Evolutionary conservation across 208 protist species (phyloP), one percentile per base, ranked within the genome.

Genomic region (Wallacemonas sp.): DNA sequence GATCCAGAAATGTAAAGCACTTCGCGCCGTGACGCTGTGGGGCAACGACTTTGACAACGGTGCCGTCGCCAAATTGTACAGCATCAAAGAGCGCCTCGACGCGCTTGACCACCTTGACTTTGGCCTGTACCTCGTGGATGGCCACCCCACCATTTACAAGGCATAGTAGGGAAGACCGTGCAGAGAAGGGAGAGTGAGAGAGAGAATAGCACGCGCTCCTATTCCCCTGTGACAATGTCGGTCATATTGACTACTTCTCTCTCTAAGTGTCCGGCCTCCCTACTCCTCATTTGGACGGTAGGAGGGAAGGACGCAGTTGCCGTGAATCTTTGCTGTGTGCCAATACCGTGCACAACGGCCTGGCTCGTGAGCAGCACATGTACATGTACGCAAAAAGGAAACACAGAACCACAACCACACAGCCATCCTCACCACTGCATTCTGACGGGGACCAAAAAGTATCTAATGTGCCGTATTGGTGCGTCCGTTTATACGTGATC

Each of bases 31-130:
- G 1, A 57, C 67, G n/a, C 26, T 92, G 28, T 94, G 89, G 89
- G 89, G 89, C 39, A 94, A 94, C 64, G 74, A 77, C 46, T 76
- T 92, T 57, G 76, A 75, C 3, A 81, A 77, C 4, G 57, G 48
- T 3, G 70, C 80, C 11, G 73, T 81, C 18, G 46, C 31, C 8
- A 70, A 76, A 18, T 45, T 93, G 1, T 84, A 80, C 59, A 23
- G 57, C n/a, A 63, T 76, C 14, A 75, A 81, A n/a, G 75, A 76
- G 11, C 69, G 77, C 49, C 49, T 92, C 7, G 54, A 79, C 46
- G 61, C 57, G 20, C 61, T 94, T 42, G 61, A 77, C 2, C 25
- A 68, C 31, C 49, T 77, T 20, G 88, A 94, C 67, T 84, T 94
- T 70, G 81, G 74, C 18, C 49, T 90, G 18, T 71, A 80, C 42